A percentile compares a stretch with the other conserved stretches of the same genome.
These are phyloP conservation scores for Stramenopiles sp. DNA, from an alignment of 352 stramenopile genomes.

Conservation along the genomic window DNA sequence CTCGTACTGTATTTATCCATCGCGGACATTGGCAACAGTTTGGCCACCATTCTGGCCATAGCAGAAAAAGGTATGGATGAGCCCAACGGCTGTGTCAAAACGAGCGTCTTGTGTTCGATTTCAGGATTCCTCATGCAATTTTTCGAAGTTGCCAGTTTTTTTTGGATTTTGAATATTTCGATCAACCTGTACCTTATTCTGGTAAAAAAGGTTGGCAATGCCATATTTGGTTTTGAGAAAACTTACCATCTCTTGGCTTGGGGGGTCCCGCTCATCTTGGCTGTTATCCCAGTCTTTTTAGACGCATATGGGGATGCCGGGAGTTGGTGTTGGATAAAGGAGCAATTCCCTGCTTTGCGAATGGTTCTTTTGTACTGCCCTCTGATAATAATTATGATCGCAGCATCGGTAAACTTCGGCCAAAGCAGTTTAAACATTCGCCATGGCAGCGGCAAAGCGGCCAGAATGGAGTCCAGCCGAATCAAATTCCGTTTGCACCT, in stretches of 20 bases:
- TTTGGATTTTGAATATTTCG: background rate
- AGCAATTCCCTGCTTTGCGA: background rate
- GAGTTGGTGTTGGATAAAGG: conserved; percentile 1
- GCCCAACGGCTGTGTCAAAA: background rate
- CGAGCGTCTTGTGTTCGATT: background rate
- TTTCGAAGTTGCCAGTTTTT: background rate
- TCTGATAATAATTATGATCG: background rate
- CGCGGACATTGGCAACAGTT: background rate
- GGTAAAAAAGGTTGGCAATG: background rate
- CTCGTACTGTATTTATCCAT: background rate
- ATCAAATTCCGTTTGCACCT: background rate
- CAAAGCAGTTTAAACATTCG: background rate
- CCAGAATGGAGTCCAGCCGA: background rate
- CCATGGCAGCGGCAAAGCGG: background rate
- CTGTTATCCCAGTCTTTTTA: background rate
- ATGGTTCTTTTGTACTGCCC: background rate
- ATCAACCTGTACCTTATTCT: background rate
- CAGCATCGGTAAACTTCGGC: background rate
- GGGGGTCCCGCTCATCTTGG: background rate
- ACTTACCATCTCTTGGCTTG: background rate
- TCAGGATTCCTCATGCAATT: background rate
- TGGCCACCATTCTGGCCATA: background rate
- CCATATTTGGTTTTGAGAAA: background rate
- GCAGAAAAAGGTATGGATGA: too few relatives aligned
- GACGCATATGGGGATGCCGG: background rate